phyloP scores from a whole-genome alignment of 768 basidiomycete genomes.

The Mycena maculata region DNA sequence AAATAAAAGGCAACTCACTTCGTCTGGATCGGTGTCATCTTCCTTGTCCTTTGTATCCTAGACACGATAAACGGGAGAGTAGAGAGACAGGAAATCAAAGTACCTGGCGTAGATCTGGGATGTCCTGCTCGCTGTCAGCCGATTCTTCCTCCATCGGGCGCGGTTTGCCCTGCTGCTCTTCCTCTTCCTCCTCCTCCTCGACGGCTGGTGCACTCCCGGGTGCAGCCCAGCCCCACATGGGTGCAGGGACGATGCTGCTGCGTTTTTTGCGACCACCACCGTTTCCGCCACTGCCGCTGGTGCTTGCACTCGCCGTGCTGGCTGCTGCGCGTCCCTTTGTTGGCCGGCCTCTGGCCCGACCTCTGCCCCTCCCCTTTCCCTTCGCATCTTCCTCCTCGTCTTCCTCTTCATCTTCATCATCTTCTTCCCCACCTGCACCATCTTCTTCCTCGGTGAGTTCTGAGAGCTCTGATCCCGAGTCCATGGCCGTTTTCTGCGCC shows the following conservation, averaged over 20 bases:
- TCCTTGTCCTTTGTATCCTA: conserved; percentile 40
- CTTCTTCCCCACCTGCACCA: conserved; percentile 47
- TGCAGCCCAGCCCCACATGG: conserved; percentile 91
- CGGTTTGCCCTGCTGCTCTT: conserved; percentile 59
- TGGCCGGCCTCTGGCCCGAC: conserved; percentile 26
- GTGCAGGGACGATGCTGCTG: conserved; percentile 78
- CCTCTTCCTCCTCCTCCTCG: conserved; percentile 65
- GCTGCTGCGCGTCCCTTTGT: conserved; percentile 32
- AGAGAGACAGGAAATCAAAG: not conserved
- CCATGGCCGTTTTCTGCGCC: conserved; percentile 32
- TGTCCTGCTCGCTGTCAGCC: conserved; percentile 56
- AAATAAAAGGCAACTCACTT: conserved; percentile 16
- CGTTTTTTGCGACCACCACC: conserved; percentile 59
- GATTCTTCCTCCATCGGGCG: conserved; percentile 75
- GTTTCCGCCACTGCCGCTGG: conserved; percentile 26
- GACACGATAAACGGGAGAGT: not conserved
- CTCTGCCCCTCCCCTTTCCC: conserved; percentile 40
- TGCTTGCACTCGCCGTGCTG: conserved; percentile 22
- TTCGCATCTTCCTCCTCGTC: conserved; percentile 43
- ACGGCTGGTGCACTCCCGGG: conserved; percentile 51
- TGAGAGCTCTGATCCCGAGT: conserved; percentile 78
- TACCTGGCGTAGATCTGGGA: conserved; percentile 31
- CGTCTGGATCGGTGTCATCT: conserved; percentile 37
- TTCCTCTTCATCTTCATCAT: conserved; percentile 35
- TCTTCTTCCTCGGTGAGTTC: conserved; percentile 88